These are phyloP conservation scores for Hysterium pulicare DNA, from an alignment of 2,329 filamentous ascomycete genomes.

Conservation along the genomic window DNA sequence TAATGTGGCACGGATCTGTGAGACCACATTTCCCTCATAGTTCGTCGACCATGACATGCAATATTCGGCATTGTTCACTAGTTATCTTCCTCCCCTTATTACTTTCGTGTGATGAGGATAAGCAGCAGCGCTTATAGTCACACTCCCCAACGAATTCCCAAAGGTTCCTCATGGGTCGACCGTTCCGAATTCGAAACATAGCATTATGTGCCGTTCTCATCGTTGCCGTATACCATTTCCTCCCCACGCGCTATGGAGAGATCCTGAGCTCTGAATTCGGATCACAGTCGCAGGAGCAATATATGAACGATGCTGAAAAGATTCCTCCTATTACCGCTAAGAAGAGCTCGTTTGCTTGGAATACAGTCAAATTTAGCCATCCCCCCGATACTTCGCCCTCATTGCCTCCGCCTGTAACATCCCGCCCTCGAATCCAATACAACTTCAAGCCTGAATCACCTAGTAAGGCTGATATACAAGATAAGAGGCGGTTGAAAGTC, in stretches of 20 bases:
- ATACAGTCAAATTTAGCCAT: constrained; percentile 24
- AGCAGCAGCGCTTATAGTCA: too few relatives aligned
- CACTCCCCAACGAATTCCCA: too few relatives aligned
- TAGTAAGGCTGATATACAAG: constrained; percentile 19
- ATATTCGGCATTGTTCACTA: too few relatives aligned
- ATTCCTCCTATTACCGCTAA: constrained; percentile 21
- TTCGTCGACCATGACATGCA: too few relatives aligned
- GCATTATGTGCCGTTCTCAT: constrained; percentile 22
- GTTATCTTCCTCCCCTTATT: too few relatives aligned
- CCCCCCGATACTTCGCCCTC: constrained; percentile 24
- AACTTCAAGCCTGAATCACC: constrained; percentile 18
- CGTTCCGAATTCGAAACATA: constrained; percentile 25
- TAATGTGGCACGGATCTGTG: too few relatives aligned
- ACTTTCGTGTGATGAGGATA: too few relatives aligned
- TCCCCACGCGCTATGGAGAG: constrained; percentile 16
- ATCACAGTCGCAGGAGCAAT: constrained; percentile 22
- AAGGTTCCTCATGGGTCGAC: constrained; percentile 31
- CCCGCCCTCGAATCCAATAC: constrained; percentile 34
- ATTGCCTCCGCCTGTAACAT: constrained; percentile 22
- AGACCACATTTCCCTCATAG: too few relatives aligned
- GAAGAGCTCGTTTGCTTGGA: constrained; percentile 32
- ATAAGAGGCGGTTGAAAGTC: constrained; percentile 23
- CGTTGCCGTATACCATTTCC: constrained; percentile 24
- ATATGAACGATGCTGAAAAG: constrained; percentile 28
- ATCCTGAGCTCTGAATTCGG: constrained; percentile 7